Conservation (phyloP, 2,329 filamentous ascomycete genomes). For the Sarocladium brachiariae region DNA sequence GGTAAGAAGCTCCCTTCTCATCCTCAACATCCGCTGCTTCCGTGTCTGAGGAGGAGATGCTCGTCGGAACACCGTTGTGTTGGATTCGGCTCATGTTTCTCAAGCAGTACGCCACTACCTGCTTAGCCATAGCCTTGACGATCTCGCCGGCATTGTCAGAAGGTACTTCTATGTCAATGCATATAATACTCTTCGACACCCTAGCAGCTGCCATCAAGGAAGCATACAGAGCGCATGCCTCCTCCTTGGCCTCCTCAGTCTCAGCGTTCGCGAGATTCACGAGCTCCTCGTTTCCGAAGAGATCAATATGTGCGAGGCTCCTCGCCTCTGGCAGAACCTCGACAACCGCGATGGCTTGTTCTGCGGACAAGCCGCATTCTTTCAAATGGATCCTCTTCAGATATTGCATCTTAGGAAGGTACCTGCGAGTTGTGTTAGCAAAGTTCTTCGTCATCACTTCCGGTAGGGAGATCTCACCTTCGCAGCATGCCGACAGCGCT, state of each 20-base stretch:
- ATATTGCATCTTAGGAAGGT: slow-evolving; percentile 69
- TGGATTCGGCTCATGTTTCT: slow-evolving; percentile 81
- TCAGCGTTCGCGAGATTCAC: slow-evolving; percentile 64
- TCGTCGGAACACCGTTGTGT: slow-evolving; percentile 52
- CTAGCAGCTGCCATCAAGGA: slow-evolving; percentile 83
- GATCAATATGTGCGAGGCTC: slow-evolving; percentile 75
- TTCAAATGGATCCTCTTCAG: slow-evolving; percentile 82
- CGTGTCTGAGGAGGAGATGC: slow-evolving; percentile 18
- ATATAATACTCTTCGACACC: slow-evolving; percentile 75
- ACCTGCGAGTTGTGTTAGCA: slow-evolving; percentile 31
- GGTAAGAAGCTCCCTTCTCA: slow-evolving; percentile 40
- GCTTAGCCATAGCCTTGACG: slow-evolving; percentile 84
- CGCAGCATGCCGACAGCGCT: slow-evolving; percentile 68
- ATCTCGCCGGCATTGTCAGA: slow-evolving; percentile 76
- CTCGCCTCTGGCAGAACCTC: slow-evolving; percentile 83
- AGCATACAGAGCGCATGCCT: slow-evolving; percentile 88
- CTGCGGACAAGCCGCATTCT: slow-evolving; percentile 75
- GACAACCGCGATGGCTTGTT: slow-evolving; percentile 84
- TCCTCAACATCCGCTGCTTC: slow-evolving; percentile 12
- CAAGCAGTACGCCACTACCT: slow-evolving; percentile 90
- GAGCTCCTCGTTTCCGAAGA: slow-evolving; percentile 74
- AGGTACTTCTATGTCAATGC: slow-evolving; percentile 87
- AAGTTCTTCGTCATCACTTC: not conserved
- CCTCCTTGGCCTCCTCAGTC: slow-evolving; percentile 77
- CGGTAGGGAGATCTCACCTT: slow-evolving; percentile 44